Evolutionary conservation across 2,329 filamentous ascomycete species (phyloP).

Genomic region (Aulographum hederae): DNA sequence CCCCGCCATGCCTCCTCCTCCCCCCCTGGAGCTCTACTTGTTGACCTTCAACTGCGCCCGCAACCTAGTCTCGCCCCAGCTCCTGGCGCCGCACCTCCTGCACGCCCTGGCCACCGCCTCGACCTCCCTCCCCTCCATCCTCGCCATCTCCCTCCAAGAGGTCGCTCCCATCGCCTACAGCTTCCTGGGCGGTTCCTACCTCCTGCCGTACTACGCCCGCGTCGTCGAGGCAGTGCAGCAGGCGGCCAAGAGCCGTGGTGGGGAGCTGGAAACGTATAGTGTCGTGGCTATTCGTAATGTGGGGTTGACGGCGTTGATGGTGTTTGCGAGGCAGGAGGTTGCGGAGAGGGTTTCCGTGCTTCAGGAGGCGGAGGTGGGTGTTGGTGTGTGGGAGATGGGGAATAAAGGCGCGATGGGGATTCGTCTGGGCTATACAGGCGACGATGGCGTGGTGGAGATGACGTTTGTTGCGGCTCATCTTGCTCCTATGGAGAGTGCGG

Average conservation of each 20-base stretch:
- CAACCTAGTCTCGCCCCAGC: slow-evolving; percentile 45
- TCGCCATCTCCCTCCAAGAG: slow-evolving; percentile 65
- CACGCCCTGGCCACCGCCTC: slow-evolving; percentile 31
- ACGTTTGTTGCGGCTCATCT: slow-evolving; percentile 83
- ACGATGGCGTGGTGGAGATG: slow-evolving; percentile 32
- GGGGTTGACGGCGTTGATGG: slow-evolving; percentile 77
- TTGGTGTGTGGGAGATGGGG: slow-evolving; percentile 75
- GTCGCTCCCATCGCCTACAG: slow-evolving; percentile 67
- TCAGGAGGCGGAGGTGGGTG: slow-evolving; percentile 66
- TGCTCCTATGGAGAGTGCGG: slow-evolving; percentile 68
- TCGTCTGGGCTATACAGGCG: slow-evolving; percentile 40
- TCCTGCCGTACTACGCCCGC: slow-evolving; percentile 56
- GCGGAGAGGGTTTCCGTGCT: slow-evolving; percentile 41
- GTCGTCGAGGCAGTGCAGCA: slow-evolving; percentile 55
- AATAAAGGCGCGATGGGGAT: slow-evolving; percentile 88
- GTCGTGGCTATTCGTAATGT: slow-evolving; percentile 55
- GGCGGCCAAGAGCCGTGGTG: slow-evolving; percentile 34
- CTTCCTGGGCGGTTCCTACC: slow-evolving; percentile 68
- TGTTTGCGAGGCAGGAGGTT: slow-evolving; percentile 52
- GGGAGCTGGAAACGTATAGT: slow-evolving; percentile 35
- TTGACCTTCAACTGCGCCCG: slow-evolving; percentile 84
- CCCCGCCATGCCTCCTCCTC: slow-evolving; percentile 3
- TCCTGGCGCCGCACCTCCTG: slow-evolving; percentile 56
- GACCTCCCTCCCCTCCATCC: slow-evolving; percentile 41
- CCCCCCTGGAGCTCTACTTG: slow-evolving; percentile 50